Evolutionary conservation across 805 yeast species (phyloP).

Genomic region (Candida multigemmis): DNA sequence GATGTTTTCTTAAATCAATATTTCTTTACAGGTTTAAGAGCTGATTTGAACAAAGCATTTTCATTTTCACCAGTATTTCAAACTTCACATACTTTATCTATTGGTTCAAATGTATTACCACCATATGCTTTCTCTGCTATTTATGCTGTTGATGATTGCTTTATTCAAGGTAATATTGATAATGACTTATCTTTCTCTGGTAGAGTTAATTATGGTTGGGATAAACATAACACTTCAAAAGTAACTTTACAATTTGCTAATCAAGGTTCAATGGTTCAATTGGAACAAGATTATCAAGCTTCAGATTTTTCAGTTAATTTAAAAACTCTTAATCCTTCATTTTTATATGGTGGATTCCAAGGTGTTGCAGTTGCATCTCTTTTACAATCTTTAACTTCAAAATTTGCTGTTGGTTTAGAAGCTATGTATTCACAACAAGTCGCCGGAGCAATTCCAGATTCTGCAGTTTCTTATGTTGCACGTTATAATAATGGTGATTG

Average conservation of each 20-base stretch:
- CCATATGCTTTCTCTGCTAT: conserved; percentile 87
- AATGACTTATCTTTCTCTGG: conserved; percentile 80
- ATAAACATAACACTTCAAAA: conserved; percentile 66
- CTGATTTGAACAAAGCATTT: conserved; percentile 90
- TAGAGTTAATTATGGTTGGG: conserved; percentile 88
- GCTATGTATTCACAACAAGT: conserved; percentile 78
- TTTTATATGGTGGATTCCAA: conserved; percentile 58
- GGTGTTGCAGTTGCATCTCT: conserved; percentile 92
- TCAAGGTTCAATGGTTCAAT: conserved; percentile 89
- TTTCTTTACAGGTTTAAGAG: conserved; percentile 91
- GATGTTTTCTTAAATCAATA: conserved; percentile 88
- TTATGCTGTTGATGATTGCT: conserved; percentile 76
- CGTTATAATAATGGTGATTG: conserved; percentile 84
- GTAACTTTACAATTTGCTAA: conserved; percentile 80
- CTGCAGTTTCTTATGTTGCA: conserved; percentile 81
- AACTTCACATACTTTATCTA: conserved; percentile 85
- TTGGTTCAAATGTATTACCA: conserved; percentile 80
- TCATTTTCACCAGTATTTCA: conserved; percentile 92
- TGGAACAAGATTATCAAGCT: conserved; percentile 94
- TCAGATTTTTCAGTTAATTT: conserved; percentile 81
- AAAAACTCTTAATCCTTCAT: conserved; percentile 84
- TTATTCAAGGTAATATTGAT: conserved; percentile 89
- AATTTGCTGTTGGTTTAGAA: conserved; percentile 84
- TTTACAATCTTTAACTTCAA: conserved; percentile 81
- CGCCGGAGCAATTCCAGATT: conserved; percentile 68